phyloP scores from a whole-genome alignment of 768 basidiomycete species.

The Suillus subluteus region DNA sequence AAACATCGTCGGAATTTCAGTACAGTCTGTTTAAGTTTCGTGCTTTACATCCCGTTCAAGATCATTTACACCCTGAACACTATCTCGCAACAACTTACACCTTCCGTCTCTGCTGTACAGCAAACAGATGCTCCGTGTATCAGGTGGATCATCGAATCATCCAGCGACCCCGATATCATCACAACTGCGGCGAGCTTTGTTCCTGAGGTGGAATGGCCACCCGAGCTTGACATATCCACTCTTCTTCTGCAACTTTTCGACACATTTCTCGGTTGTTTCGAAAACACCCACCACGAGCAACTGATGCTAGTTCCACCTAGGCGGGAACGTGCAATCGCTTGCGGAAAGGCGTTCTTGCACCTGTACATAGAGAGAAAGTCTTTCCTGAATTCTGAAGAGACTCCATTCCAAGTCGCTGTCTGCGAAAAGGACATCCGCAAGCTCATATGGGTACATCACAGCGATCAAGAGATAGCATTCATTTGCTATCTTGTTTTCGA shows the following conservation, averaged over 20 bases:
- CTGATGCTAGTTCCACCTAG: slow-evolving; percentile 6
- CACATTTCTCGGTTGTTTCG: slow-evolving; percentile 15
- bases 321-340: slow-evolving; percentile 14
- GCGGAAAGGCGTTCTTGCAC: slow-evolving; percentile 15
- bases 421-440: slow-evolving; percentile 6
- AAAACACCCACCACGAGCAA: slow-evolving; percentile 8
- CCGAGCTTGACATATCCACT: slow-evolving; percentile 17
- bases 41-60: slow-evolving; percentile 10
- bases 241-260: slow-evolving; percentile 12
- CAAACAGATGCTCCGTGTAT: slow-evolving; percentile 10
- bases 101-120: neutral
- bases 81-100: neutral
- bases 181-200: slow-evolving; percentile 18
- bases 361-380: slow-evolving; percentile 13
- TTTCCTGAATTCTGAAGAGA: neutral
- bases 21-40: neutral
- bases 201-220: slow-evolving; percentile 19
- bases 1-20: slow-evolving; percentile 3
- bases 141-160: slow-evolving; percentile 15
- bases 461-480: slow-evolving; percentile 13
- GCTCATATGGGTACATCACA: slow-evolving; percentile 12
- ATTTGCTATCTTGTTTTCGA: slow-evolving; percentile 13
- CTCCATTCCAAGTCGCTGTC: neutral
- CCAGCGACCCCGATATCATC: slow-evolving; percentile 13
- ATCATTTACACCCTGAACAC: neutral